Conservation (phyloP, 257 asterid genomes). For the Solanum chilense region DNA sequence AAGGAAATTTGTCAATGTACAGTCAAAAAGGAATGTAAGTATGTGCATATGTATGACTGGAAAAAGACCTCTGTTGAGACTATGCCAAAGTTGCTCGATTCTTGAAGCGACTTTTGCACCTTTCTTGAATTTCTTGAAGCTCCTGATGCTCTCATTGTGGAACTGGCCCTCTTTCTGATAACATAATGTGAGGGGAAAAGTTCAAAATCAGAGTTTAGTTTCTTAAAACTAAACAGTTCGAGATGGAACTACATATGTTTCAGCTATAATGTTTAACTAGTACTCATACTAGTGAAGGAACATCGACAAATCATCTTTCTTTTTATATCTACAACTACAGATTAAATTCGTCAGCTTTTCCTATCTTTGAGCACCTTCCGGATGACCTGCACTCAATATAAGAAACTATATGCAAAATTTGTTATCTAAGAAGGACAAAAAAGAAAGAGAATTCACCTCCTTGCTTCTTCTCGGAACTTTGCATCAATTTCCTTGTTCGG, state of each 20-base stretch:
- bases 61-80: constrained; percentile 47
- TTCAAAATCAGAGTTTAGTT: neutral
- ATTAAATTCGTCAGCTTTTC: neutral
- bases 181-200: neutral
- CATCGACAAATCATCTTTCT: neutral
- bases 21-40: neutral
- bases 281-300: neutral
- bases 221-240: neutral
- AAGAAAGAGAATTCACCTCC: constrained; percentile 27
- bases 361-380: neutral
- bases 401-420: neutral
- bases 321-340: neutral
- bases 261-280: neutral
- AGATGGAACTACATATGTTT: neutral
- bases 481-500: constrained; percentile 97
- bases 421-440: neutral
- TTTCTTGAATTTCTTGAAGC: constrained; percentile 46
- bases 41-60: neutral
- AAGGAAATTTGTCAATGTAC: neutral
- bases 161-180: constrained; percentile 47
- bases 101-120: constrained; percentile 36
- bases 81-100: constrained; percentile 30
- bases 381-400: neutral
- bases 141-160: constrained; percentile 19
- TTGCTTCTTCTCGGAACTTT: constrained; percentile 65